These are phyloP conservation scores for Triticum urartu DNA, from an alignment of 176 grass and related monocot genomes.

Conservation along the genomic window DNA sequence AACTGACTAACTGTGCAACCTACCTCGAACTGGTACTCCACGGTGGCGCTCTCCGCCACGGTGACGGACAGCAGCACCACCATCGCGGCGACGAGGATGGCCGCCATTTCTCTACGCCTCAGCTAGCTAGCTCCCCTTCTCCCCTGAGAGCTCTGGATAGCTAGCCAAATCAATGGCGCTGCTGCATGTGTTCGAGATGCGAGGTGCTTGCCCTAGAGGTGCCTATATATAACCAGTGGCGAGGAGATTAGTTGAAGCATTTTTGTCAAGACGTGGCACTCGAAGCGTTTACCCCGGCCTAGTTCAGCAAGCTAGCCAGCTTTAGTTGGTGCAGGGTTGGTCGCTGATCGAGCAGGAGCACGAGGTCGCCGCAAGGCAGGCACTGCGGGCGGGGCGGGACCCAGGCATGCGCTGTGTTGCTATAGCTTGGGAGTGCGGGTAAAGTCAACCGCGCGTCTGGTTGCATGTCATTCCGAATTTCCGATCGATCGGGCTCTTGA, in stretches of 20 bases:
- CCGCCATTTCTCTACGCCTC: constrained; percentile 20
- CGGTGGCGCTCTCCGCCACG: constrained; percentile 38
- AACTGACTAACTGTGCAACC: neutral
- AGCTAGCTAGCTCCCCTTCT: neutral
- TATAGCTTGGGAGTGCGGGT: constrained; percentile 50
- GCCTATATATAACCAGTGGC: constrained; percentile 26
- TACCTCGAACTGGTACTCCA: constrained; percentile 77
- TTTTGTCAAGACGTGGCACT: neutral
- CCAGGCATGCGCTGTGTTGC: neutral
- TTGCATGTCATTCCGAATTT: constrained; percentile 5
- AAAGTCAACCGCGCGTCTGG: constrained; percentile 60
- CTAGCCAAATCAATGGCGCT: constrained; percentile 20
- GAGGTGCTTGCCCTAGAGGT: neutral
- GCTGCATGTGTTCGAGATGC: neutral
- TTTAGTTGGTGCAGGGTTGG: constrained; percentile 45
- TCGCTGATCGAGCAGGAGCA: constrained; percentile 3
- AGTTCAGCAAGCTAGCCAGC: constrained; percentile 13
- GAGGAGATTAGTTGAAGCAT: neutral
- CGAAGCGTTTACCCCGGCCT: neutral
- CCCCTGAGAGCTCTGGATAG: constrained; percentile 17
- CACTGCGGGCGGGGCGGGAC: constrained; percentile 16
- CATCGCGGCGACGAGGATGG: constrained; percentile 13
- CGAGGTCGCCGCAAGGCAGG: constrained; percentile 36
- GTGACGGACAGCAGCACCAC: constrained; percentile 24
- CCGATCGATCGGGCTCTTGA: neutral